Conservation (phyloP, 1,139 yeast species). For the Lodderomyces margitis region DNA sequence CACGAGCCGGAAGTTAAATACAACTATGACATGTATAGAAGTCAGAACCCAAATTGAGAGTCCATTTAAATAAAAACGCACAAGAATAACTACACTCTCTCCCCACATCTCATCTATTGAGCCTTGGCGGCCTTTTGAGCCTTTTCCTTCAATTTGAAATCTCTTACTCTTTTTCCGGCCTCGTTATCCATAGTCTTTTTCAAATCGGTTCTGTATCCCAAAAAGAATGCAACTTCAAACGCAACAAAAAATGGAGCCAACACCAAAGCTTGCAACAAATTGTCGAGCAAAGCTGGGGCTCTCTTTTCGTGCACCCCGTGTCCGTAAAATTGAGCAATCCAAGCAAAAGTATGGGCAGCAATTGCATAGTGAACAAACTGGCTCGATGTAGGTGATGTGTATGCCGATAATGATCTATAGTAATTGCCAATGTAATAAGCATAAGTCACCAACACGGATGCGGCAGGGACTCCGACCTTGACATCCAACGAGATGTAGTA, state of each 20-base stretch:
- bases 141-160: conserved; percentile 20
- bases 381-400: conserved; percentile 20
- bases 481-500: conserved; percentile 46
- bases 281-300: conserved; percentile 87
- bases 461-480: conserved; percentile 38
- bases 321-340: conserved; percentile 90
- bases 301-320: conserved; percentile 80
- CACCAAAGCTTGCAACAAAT: conserved; percentile 77
- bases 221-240: conserved; percentile 67
- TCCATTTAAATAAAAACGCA: neutral
- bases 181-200: conserved; percentile 52
- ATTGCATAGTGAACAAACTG: conserved; percentile 31
- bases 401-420: conserved; percentile 18
- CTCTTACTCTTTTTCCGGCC: conserved; percentile 40
- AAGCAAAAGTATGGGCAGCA: conserved; percentile 50
- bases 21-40: conserved; percentile 27
- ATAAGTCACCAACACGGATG: conserved; percentile 38
- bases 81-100: neutral
- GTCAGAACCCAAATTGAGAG: conserved; percentile 6
- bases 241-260: conserved; percentile 89
- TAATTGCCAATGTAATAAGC: conserved; percentile 35
- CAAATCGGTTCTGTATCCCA: conserved; percentile 61
- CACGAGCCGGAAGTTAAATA: conserved; percentile 56
- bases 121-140: conserved; percentile 9
- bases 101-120: conserved; percentile 3